Evolutionary conservation across 148 eudicot species (phyloP), one percentile per base, ranked within the genome.

Genomic region (Polygonum aviculare): DNA sequence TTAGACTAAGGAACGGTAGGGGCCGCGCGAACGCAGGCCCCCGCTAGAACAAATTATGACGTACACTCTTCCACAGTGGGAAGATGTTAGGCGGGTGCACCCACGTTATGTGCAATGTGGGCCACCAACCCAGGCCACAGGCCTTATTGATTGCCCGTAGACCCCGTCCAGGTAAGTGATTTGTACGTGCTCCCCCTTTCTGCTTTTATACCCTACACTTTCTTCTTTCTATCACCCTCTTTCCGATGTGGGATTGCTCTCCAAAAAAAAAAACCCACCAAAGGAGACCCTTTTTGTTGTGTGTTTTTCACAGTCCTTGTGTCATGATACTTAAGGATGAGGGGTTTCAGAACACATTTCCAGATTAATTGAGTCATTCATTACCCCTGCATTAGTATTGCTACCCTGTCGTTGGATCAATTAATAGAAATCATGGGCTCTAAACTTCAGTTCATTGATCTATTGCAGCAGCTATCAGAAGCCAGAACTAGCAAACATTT

Each of bases 11-110:
- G 12, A 35, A 12, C 19, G 44, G 65, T 52, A 83, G 82, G 82
- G 94, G 91, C 87, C 86, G 94, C 94, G 91, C 90, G 88, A 77
- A 88, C 91, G 91, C 94, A 84, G 84, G 86, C 90, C 90, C 84
- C 84, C 91, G 11, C 11, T 55, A 55, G 7, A 55, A 55, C 62
- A 55, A 55, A 55, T 55, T 55, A 55, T 19, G 62, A 55, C 62
- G 62, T 55, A 55, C 62, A 55, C 62, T 55, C 62, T 55, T 55
- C 31, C 31, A 21, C 12, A 4, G 1, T 55, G 26, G 62, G 10
- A 52, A 52, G 59, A 52, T 52, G 59, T 16, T 52, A 16, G 59
- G 21, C 59, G 22, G 59, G 59, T 16, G 31, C 62, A 8, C 62
- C 31, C 62, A 55, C 62, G 31, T 19, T 7, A 9, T 16, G 62